Percentiles rank a stretch among this genome's conserved stretches.
Evolutionary conservation across 2,329 filamentous ascomycete genomes (phyloP).

Genomic region (Claviceps maximensis): DNA sequence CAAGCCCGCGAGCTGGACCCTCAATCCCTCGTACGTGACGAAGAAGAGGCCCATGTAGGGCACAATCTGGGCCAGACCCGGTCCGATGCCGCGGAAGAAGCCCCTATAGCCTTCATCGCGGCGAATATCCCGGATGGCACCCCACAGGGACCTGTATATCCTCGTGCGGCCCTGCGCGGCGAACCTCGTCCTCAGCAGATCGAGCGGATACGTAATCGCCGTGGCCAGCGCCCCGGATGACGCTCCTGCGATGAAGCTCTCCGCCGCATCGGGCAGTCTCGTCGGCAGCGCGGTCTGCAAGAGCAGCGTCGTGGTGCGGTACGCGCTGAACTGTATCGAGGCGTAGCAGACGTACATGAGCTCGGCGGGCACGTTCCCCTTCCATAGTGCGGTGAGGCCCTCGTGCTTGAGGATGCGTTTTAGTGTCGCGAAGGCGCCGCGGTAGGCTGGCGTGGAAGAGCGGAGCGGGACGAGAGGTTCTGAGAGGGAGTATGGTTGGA

Average conservation of each 20-base stretch:
- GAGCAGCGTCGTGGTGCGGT: slow-evolving; percentile 59
- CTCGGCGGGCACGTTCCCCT: slow-evolving; percentile 94
- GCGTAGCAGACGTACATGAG: slow-evolving; percentile 87
- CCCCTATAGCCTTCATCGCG: slow-evolving; percentile 61
- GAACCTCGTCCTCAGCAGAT: slow-evolving; percentile 86
- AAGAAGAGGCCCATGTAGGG: slow-evolving; percentile 98
- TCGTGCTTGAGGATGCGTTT: slow-evolving; percentile 66
- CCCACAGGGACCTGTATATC: slow-evolving; percentile 61
- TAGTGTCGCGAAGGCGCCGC: slow-evolving; percentile 64
- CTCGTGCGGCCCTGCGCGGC: slow-evolving; percentile 77
- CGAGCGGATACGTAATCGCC: slow-evolving; percentile 76
- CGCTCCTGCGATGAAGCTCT: slow-evolving; percentile 76
- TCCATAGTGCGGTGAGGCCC: slow-evolving; percentile 82
- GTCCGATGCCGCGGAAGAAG: slow-evolving; percentile 78
- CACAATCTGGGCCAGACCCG: slow-evolving; percentile 74
- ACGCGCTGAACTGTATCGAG: slow-evolving; percentile 78
- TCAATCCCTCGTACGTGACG: slow-evolving; percentile 67
- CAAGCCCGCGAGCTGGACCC: slow-evolving; percentile 41
- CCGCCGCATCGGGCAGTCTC: slow-evolving; percentile 49
- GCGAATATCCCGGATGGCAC: slow-evolving; percentile 59
- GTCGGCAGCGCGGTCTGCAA: slow-evolving; percentile 39
- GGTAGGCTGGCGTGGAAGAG: slow-evolving; percentile 44
- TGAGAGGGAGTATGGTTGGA: slow-evolving; percentile 75
- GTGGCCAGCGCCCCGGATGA: slow-evolving; percentile 73
- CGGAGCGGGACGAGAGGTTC: slow-evolving; percentile 53